Evolutionary conservation across 148 eudicot species (phyloP), one percentile per base, ranked within the genome.

Genomic region (Vaccinium vitisidaea): DNA sequence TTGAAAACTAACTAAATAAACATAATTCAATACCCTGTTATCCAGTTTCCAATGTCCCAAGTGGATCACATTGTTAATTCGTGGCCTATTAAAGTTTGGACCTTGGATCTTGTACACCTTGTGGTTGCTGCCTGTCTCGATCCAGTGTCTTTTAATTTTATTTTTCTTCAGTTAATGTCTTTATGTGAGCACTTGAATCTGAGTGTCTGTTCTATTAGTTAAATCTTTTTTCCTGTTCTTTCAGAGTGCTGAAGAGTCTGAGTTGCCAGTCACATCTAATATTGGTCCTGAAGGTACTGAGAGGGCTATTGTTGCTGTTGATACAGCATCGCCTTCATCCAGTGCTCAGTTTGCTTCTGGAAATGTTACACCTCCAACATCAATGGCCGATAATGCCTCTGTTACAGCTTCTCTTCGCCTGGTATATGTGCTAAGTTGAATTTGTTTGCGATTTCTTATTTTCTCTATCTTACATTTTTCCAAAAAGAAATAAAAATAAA

Each of bases 381-480:
- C 94, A 78, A 79, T 87, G 55, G 88, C 90, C 43, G 99, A 97
- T 78, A 93, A 69, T 88, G 90, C 93, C 87, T 75, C 94, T 77
- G 89, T 86, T 75, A 86, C 91, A 52, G 95, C 98, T 87, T 95
- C 99, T 77, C 95, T 95, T 78, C 98, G 99, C 79, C 89, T 80
- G 95, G 99, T 97, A 84, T 82, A 91, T 82, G 79, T 18, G 80
- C 69, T 65, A 82, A 75, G 36, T 43, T 50, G 19, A 8, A 58
- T 14, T 63, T 46, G 46, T 65, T 14, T 77, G 4, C 53, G 81
- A 32, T 74, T 85, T 54, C 9, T n/a, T 15, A 4, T 52, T 52
- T 16, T 15, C 25, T 15, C 27, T 8, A 0, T 36, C 3, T 4
- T 74, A 30, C 1, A 2, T 25, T 16, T 46, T 12, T 65, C 50